A percentile compares a stretch with the other conserved stretches of the same genome.
Conservation (phyloP, 352 stramenopile genomes). For the Phytophthora syringae region DNA sequence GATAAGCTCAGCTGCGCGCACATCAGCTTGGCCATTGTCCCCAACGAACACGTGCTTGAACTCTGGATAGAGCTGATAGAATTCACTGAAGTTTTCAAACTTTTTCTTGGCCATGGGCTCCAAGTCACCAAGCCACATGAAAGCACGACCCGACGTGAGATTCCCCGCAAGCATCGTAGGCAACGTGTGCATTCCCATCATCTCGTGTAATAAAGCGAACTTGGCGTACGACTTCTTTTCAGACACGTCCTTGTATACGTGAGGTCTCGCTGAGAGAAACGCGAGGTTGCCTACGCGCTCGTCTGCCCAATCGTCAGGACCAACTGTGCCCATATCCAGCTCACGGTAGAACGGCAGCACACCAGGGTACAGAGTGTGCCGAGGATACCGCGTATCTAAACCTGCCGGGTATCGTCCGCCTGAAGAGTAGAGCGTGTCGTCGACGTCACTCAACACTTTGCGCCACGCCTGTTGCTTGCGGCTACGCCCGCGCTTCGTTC, state of each 20-base stretch:
- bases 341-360: conserved; percentile 98
- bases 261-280: conserved; percentile 97
- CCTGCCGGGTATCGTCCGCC: conserved; percentile 96
- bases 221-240: conserved; percentile 98
- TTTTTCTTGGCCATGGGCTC: conserved; percentile 98
- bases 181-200: conserved; percentile 95
- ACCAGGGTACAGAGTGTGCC: conserved; percentile 96
- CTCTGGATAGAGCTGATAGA: conserved; percentile 98
- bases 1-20: conserved; percentile 92
- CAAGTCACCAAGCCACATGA: conserved; percentile 96
- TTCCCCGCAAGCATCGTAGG: conserved; percentile 96
- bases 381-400: conserved; percentile 93
- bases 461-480: conserved; percentile 92
- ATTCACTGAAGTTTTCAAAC: conserved; percentile 94
- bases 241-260: conserved; percentile 99
- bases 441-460: conserved; percentile 99
- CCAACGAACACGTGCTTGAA: conserved; percentile 98
- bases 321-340: conserved; percentile 94
- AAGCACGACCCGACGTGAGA: conserved; percentile 93
- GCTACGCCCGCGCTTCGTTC: conserved; percentile 81
- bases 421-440: conserved; percentile 97
- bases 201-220: conserved; percentile 93
- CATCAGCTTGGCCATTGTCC: conserved; percentile 96
- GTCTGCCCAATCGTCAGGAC: conserved; percentile 89
- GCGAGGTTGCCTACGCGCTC: conserved; percentile 96